Base-by-base conservation (phyloP, 192 early-diverging fungal species). In the Coemansia sp. region DNA sequence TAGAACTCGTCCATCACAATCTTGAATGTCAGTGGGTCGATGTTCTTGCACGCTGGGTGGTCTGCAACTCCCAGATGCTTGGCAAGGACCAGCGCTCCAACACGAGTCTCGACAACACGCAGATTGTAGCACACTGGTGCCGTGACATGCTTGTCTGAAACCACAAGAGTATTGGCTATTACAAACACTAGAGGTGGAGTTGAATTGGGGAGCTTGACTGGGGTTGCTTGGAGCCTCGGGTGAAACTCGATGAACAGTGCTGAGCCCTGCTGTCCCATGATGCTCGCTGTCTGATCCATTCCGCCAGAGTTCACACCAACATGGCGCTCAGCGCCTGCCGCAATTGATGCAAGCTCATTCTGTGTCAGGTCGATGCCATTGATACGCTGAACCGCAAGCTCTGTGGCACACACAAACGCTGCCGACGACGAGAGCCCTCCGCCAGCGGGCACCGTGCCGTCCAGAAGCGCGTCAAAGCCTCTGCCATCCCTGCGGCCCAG, bases 221-320 rank as follows among this genome's bases (percentile, higher is more conserved):
- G 90, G 42, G 77, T 84, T 40, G 77, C 85, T 42, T 69, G 80
- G 22, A 95, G 87, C 45, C 71, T 74, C 16, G 95, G 95, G 21
- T 89, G 74, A 80, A 97, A 97, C 66, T 95, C 86, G 72, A 97
- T 92, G 62, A 93, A 85, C 39, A 93, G 84, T 4, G 93, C 92
- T 26, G 86, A 88, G 9, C 86, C 88, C 51, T 85, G 87, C 43
- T 84, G 76, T 18, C 89, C 90, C 76, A 95, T 91, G 62, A 98
- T 88, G 26, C 93, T 95, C 62, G 89, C 91, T n/a, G 92, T 86
- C 72, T 98, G 94, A 72, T 98, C 95, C 95, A 98, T 98, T 59
- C 76, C 91, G 60, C 86, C 86, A 55, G 78, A 79, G 68, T 91
- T 90, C 10, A 96, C 92, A 39, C 95, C 95, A 8, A 90, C 89